Conservation (phyloP, 805 yeast genomes). For the Candida tallmaniae region DNA sequence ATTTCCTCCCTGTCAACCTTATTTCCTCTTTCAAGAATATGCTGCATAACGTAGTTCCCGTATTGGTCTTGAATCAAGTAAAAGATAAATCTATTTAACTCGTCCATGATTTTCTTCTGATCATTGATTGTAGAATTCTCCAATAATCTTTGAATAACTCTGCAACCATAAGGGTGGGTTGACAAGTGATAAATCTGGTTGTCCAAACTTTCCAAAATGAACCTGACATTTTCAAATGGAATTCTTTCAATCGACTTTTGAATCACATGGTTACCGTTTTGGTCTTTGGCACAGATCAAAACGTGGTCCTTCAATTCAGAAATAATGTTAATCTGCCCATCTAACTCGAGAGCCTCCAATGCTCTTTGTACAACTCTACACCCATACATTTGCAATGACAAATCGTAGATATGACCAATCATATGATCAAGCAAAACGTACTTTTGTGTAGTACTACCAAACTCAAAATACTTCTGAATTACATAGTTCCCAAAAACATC, state of each 20-base stretch:
- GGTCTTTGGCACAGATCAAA: constrained; percentile 63
- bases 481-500: constrained; percentile 98
- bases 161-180: constrained; percentile 95
- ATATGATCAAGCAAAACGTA: constrained; percentile 62
- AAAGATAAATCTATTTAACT: constrained; percentile 66
- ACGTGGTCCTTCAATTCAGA: constrained; percentile 72
- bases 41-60: constrained; percentile 97
- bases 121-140: constrained; percentile 70
- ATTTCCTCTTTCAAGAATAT: constrained; percentile 83
- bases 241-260: constrained; percentile 90
- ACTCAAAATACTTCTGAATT: constrained; percentile 88
- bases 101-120: constrained; percentile 62
- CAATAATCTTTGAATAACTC: constrained; percentile 89
- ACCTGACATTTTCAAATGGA: constrained; percentile 65
- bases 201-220: constrained; percentile 66
- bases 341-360: constrained; percentile 61
- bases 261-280: constrained; percentile 96
- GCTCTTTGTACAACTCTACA: constrained; percentile 97
- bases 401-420: constrained; percentile 66
- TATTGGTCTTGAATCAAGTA: constrained; percentile 90
- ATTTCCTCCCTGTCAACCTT: constrained; percentile 56
- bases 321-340: constrained; percentile 64
- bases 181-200: constrained; percentile 78
- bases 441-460: constrained; percentile 67
- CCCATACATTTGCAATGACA: constrained; percentile 95